Conservation (phyloP, 345 rosid genomes). For the Moricandia arvensis region DNA sequence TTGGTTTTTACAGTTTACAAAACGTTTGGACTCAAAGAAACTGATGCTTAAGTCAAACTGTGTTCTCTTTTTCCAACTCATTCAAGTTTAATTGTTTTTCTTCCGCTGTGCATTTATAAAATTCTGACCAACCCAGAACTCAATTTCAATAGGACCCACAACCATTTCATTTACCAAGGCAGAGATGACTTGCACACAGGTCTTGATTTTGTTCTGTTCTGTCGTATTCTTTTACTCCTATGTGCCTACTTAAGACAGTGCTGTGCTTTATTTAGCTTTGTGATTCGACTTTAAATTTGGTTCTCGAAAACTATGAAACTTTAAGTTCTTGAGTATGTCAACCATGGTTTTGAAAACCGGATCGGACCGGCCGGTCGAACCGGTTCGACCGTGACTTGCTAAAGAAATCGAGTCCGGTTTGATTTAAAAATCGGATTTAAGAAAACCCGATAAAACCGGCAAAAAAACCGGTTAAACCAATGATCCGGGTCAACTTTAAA, state of each 20-base stretch:
- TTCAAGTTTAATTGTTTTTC: not conserved
- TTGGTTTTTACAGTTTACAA: conserved; percentile 4
- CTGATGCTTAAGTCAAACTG: not conserved
- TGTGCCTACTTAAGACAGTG: not conserved
- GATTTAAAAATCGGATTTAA: no score
- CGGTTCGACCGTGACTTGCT: no score
- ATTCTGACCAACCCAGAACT: conserved; percentile 30
- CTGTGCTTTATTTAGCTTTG: conserved; percentile 4
- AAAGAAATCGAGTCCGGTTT: no score
- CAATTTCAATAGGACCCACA: conserved; percentile 31
- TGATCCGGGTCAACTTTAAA: no score
- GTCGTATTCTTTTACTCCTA: conserved; percentile 1
- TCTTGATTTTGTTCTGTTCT: conserved; percentile 23
- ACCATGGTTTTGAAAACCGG: no score
- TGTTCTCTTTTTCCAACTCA: not conserved
- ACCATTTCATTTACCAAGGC: not conserved
- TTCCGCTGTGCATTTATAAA: conserved; percentile 13
- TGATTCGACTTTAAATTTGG: not conserved
- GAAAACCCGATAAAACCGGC: no score
- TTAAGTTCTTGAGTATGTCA: not conserved
- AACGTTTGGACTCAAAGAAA: not conserved
- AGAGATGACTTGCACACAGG: conserved; percentile 26
- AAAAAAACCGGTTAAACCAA: no score
- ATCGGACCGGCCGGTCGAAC: no score
- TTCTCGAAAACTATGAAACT: not conserved